Base-by-base conservation (phyloP, 83 land plant genomes). In the Thuja plicata region DNA sequence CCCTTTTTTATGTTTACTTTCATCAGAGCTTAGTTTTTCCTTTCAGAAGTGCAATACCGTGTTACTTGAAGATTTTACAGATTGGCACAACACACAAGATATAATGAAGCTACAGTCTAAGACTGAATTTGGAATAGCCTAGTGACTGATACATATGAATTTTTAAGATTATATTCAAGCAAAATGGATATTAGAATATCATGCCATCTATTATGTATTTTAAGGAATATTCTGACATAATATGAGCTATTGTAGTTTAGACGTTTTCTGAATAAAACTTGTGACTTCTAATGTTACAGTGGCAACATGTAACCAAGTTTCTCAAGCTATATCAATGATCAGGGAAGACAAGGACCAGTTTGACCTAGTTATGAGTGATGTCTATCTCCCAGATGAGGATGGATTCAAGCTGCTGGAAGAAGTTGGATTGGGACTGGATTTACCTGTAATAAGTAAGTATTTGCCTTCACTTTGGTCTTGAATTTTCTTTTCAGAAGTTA, bases 341-440 rank as follows among this genome's bases (percentile, higher is more conserved):
- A 91, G 94, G 43, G 94, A 94, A 88, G 89, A 90, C 62, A 95
- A 91, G 89, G 95, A 93, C 43, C 91, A 91, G 74, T 95, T 89
- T 89, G 97, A 95, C 88, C 92, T 95, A 74, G 97, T 95, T 41
- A 94, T 95, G 43, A 94, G 95, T 86, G 97, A 95, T 90, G 97
- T 95, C 21, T 93, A 94, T 90, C 94, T 95, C 94, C 96, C 96
- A 45, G 95, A 95, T 84, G 93, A 93, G 95, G 95, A 93, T 90
- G 96, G 96, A 73, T 95, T 95, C 89, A 93, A 92, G 89, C 96
- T 95, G 76, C 95, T 95, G 2, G 96, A 95, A 88, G 94, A 88
- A 90, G 94, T 95, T 82, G 96, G 96, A 57, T 92, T 95, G 54
- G 96, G 93, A 87, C 90, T 95, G 95, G 97, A 94, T 89, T 91